Evolutionary conservation across 2,329 filamentous ascomycete genomes (phyloP), one percentile per base, ranked within the genome.

Genomic region (Colletotrichum euphorbiae): DNA sequence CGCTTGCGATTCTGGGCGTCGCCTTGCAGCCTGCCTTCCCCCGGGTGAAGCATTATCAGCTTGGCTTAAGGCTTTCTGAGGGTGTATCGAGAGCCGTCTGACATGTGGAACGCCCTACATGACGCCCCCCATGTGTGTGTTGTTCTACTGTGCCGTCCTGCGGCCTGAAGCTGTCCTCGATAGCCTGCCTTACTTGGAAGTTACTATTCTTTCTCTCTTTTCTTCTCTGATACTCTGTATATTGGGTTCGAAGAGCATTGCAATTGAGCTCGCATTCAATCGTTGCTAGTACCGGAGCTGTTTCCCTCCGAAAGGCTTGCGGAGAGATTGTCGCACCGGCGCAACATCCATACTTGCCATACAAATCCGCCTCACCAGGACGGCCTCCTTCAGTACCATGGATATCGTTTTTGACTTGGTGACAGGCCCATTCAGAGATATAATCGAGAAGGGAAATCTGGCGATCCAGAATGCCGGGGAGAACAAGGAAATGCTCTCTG

Each of bases 351-450:
- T 46, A n/a, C 42, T 36, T 6, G n/a, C 6, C 21, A 28, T 28
- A 28, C 63, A 28, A 17, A 31, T 24, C n/a, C 45, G 46, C 38
- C 28, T 17, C 43, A n/a, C 19, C 28, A 50, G 40, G 15, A 19
- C 38, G 31, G 52, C 28, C n/a, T 17, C 17, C 17, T 24, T 48
- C 12, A 8, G 7, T 15, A 31, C 12, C 36, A 83, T 83, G 81
- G 80, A 82, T 65, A 75, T 79, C 56, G 76, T 82, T 24, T 72
- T 72, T 50, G 77, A 80, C 50, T 81, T 87, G 51, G 82, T 86
- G 42, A 75, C 87, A 31, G 78, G 79, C 40, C 84, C 85, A 31
- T 88, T 87, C 71, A 79, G 76, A 59, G 84, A 87, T 50, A 82
- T 87, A 62, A 81, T 86, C 58, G 81, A 84, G 48, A 86, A 86